Percentiles rank a stretch among this genome's conserved stretches.
Evolutionary conservation across 139 green algal genomes (phyloP).

Genomic region (Eudorina sp.): DNA sequence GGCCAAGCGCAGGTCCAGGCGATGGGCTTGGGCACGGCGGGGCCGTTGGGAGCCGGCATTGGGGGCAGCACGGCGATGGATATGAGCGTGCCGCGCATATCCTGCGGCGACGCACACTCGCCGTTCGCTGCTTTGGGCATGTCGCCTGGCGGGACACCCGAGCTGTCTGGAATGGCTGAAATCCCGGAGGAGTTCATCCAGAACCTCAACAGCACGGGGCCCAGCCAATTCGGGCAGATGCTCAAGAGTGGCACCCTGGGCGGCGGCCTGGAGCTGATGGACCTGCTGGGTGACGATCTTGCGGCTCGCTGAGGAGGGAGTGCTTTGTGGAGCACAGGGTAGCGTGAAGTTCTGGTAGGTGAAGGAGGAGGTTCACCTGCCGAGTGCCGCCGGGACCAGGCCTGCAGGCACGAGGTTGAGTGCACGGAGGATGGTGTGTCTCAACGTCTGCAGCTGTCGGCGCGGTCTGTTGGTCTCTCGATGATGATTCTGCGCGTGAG

Average conservation of each 20-base stretch:
- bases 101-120: not conserved
- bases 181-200: conserved; percentile 35
- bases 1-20: not conserved
- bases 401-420: too few relatives aligned
- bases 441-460: too few relatives aligned
- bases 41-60: not conserved
- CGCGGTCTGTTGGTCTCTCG: too few relatives aligned
- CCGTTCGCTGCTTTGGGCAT: conserved; percentile 31
- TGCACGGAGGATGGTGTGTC: too few relatives aligned
- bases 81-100: not conserved
- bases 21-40: too few relatives aligned
- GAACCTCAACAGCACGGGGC: not conserved
- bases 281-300: conserved; percentile 26
- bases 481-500: too few relatives aligned
- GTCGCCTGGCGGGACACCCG: not conserved
- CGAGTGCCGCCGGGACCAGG: too few relatives aligned
- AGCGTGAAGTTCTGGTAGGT: too few relatives aligned
- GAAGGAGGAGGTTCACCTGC: too few relatives aligned
- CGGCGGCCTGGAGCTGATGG: conserved; percentile 28
- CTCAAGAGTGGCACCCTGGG: conserved; percentile 4
- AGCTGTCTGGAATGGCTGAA: conserved; percentile 8
- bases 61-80: not conserved
- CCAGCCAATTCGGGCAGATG: not conserved
- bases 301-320: not conserved
- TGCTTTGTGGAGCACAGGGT: too few relatives aligned